Conservation (phyloP, 805 yeast species). For the Candida adriatica region DNA sequence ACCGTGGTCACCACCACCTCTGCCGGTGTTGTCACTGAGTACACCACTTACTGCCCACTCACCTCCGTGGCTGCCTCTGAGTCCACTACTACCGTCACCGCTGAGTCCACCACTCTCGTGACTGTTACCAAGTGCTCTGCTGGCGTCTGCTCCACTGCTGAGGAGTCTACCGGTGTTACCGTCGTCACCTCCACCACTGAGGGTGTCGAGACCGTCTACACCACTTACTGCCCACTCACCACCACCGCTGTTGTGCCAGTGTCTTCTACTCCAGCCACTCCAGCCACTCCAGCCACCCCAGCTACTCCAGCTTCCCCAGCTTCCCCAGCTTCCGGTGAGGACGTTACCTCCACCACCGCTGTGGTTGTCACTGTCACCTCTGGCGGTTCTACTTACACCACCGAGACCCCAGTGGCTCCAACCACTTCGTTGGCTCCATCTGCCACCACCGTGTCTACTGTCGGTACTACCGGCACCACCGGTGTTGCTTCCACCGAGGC, state of each 20-base stretch:
- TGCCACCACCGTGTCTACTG: constrained; percentile 5
- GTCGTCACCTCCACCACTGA: constrained; percentile 20
- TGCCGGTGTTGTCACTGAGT: constrained; percentile 1
- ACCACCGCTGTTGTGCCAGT: constrained; percentile 12
- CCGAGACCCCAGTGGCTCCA: constrained; percentile 5
- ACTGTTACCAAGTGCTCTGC: constrained; percentile 23
- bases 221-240: constrained; percentile 14
- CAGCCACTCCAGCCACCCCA: constrained; percentile 4
- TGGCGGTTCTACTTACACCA: constrained; percentile 2
- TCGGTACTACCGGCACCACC: constrained; percentile 1
- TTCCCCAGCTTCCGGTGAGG: constrained; percentile 7
- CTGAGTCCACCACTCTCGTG: constrained; percentile 13
- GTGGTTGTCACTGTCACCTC: constrained; percentile 6
- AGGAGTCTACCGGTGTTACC: constrained; percentile 15
- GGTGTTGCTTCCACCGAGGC: constrained; percentile 3
- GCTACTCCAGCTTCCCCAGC: constrained; percentile 2
- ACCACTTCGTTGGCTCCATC: constrained; percentile 5
- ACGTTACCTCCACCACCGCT: constrained; percentile 5
- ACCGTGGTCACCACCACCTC: constrained; percentile 6
- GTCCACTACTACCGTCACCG: constrained; percentile 5
- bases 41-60: constrained; percentile 1
- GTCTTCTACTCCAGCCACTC: constrained; percentile 4
- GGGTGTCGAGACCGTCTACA: constrained; percentile 5
- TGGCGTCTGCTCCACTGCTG: constrained; percentile 11
- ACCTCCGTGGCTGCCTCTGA: not conserved